Percentiles rank a stretch among this genome's conserved stretches.
phyloP scores from a whole-genome alignment of 192 early-diverging fungal species.

The Gaertneriomyces semiglobifer region DNA sequence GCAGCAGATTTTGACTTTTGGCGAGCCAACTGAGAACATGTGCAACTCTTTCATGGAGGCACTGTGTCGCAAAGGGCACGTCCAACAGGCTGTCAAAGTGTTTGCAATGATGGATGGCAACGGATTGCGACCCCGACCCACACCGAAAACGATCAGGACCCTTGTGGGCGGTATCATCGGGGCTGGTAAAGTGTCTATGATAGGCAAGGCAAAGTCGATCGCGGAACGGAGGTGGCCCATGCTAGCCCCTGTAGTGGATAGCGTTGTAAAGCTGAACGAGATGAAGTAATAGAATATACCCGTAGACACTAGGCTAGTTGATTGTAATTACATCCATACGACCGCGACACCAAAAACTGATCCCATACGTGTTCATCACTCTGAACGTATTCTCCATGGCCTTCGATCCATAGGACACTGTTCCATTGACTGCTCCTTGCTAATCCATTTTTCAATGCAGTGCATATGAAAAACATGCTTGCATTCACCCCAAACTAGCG shows the following conservation, averaged over 20 bases:
- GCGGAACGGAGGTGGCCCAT: conserved; percentile 13
- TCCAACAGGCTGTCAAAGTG: conserved; percentile 11
- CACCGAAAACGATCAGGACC: conserved; percentile 19
- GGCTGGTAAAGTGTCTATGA: not conserved
- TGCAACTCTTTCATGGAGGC: conserved; percentile 33
- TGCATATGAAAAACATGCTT: conserved; percentile 93
- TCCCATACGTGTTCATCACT: not conserved
- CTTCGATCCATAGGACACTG: conserved; percentile 88
- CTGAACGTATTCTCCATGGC: conserved; percentile 52
- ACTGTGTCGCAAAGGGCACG: conserved; percentile 7
- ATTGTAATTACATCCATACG: too few species aligned
- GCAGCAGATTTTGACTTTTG: too few species aligned
- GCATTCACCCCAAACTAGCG: conserved; percentile 87
- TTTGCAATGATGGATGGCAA: conserved; percentile 6
- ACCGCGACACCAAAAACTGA: too few species aligned
- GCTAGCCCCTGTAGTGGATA: not conserved
- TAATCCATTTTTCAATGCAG: conserved; percentile 59
- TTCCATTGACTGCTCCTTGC: conserved; percentile 63
- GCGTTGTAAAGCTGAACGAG: not conserved
- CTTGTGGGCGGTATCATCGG: not conserved
- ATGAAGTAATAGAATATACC: too few species aligned
- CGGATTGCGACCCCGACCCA: conserved; percentile 11
- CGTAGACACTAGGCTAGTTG: too few species aligned
- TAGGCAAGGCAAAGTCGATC: conserved; percentile 1
- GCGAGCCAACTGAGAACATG: conserved; percentile 29